phyloP scores from a whole-genome alignment of 1,284 basidiomycete species.

The Microbotryum violaceum region DNA sequence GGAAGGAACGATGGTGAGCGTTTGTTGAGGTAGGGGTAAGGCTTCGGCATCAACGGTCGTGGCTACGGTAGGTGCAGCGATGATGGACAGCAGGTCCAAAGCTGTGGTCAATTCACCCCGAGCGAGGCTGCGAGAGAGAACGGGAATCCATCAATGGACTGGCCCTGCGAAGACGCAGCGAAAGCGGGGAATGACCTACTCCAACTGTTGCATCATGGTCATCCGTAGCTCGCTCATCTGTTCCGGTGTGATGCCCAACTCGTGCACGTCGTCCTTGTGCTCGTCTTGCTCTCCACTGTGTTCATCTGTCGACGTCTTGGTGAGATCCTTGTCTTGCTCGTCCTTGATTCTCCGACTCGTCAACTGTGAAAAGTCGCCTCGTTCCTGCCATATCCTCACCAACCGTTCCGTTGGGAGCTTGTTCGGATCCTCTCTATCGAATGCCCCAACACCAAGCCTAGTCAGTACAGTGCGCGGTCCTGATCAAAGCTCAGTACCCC shows the following conservation, averaged over 20 bases:
- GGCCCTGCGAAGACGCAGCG: neutral
- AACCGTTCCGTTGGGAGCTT: constrained; percentile 24
- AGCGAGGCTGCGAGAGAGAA: constrained; percentile 8
- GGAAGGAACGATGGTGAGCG: constrained; percentile 18
- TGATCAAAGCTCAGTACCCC: neutral
- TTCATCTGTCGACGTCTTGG: neutral
- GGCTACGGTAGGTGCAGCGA: constrained; percentile 25
- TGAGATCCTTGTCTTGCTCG: neutral
- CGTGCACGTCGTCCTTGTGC: neutral
- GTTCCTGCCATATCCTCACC: constrained; percentile 31
- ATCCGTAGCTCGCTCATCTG: constrained; percentile 18
- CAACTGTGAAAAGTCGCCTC: constrained; percentile 32
- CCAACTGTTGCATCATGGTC: constrained; percentile 18
- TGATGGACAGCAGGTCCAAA: constrained; percentile 28
- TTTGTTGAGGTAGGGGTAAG: constrained; percentile 24
- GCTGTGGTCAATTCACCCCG: constrained; percentile 26
- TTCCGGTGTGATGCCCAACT: constrained; percentile 8
- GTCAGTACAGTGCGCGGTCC: neutral
- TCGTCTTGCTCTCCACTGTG: constrained; percentile 1
- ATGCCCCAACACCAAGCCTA: neutral
- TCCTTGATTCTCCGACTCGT: constrained; percentile 8
- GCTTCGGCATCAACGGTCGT: constrained; percentile 23
- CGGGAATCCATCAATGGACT: neutral
- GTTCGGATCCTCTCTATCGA: constrained; percentile 10
- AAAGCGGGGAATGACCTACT: constrained; percentile 8